phyloP scores from a whole-genome alignment of 2,329 filamentous ascomycete species.

The Sclerotinia subarctica region DNA sequence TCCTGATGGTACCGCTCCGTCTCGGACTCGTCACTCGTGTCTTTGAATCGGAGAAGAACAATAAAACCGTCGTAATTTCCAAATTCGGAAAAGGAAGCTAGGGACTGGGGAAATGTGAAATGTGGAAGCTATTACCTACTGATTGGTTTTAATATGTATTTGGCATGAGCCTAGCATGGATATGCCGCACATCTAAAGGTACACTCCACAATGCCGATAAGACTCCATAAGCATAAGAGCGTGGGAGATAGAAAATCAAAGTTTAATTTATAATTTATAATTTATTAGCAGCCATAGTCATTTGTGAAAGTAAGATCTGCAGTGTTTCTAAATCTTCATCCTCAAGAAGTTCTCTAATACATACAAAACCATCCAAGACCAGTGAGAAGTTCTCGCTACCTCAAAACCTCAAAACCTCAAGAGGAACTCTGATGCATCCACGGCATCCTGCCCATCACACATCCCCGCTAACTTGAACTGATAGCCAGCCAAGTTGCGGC shows the following conservation, averaged over 20 bases:
- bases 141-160: neutral
- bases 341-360: neutral
- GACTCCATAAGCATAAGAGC: neutral
- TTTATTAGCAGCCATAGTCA: neutral
- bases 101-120: neutral
- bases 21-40: neutral
- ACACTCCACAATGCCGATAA: neutral
- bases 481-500: slow-evolving; percentile 17
- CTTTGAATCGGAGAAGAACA: neutral
- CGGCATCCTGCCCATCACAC: neutral
- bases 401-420: neutral
- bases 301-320: neutral
- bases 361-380: too few relatives aligned
- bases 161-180: slow-evolving; percentile 1
- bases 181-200: neutral
- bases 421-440: neutral
- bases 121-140: neutral
- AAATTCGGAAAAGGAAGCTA: neutral
- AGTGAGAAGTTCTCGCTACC: neutral
- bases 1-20: neutral
- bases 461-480: slow-evolving; percentile 16
- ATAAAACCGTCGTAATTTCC: too few relatives aligned
- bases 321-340: neutral
- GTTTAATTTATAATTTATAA: too few relatives aligned
- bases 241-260: neutral